A percentile compares a stretch with the other conserved stretches of the same genome.
Conservation (phyloP, 1,284 basidiomycete genomes). For the Sutorius eximius region DNA sequence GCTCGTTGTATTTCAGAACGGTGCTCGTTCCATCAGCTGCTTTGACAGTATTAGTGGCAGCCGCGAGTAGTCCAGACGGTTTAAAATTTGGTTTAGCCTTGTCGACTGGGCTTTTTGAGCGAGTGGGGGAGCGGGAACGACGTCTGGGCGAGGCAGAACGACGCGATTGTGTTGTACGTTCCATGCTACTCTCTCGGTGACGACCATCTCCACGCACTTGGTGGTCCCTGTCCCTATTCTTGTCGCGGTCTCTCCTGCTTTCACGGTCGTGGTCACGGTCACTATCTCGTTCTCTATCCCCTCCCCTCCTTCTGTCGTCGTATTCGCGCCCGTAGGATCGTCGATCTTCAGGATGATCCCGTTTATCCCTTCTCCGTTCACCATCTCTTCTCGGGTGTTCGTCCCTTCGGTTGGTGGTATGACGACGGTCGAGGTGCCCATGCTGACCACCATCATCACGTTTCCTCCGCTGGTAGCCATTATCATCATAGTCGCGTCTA, state of each 20-base stretch:
- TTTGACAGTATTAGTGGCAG: slow-evolving; percentile 88
- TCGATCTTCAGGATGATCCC: slow-evolving; percentile 19
- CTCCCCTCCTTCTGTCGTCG: slow-evolving; percentile 33
- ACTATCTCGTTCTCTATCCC: slow-evolving; percentile 33
- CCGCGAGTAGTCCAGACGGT: slow-evolving; percentile 88
- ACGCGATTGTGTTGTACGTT: slow-evolving; percentile 41
- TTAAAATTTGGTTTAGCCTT: slow-evolving; percentile 87
- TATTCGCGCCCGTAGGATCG: slow-evolving; percentile 20
- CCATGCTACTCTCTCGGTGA: slow-evolving; percentile 24
- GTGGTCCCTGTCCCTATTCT: slow-evolving; percentile 45
- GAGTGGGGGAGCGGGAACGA: slow-evolving; percentile 37
- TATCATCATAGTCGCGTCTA: slow-evolving; percentile 15
- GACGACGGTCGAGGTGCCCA: slow-evolving; percentile 11
- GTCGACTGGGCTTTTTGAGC: slow-evolving; percentile 43
- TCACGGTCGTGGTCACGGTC: slow-evolving; percentile 18
- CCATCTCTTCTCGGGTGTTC: slow-evolving; percentile 33
- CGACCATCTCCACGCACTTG: slow-evolving; percentile 36
- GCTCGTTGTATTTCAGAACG: slow-evolving; percentile 97
- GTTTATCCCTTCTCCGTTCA: slow-evolving; percentile 40
- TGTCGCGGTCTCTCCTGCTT: slow-evolving; percentile 32
- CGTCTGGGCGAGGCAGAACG: slow-evolving; percentile 57
- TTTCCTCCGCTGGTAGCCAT: slow-evolving; percentile 8
- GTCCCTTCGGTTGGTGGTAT: slow-evolving; percentile 1
- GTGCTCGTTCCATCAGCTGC: slow-evolving; percentile 76
- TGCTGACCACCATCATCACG: slow-evolving; percentile 3